Percentiles rank a stretch among this genome's conserved stretches.
phyloP scores from a whole-genome alignment of 129 eudicot species.

The Lonicera japonica region DNA sequence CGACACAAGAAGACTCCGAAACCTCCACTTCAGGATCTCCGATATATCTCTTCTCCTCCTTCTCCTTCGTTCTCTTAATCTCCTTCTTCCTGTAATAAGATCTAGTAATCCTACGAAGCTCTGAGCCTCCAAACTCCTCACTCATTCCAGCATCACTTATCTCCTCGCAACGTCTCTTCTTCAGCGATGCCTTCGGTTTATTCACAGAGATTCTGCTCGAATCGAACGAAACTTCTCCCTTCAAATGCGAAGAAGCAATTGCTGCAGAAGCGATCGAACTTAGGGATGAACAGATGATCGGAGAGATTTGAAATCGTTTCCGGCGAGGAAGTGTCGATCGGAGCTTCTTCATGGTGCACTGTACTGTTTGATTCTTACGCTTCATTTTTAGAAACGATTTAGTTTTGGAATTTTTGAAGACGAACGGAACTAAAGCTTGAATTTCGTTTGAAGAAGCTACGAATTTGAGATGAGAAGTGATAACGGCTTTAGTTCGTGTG shows the following conservation, averaged over 20 bases:
- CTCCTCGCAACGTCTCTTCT: conserved; percentile 33
- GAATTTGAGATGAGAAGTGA: conserved; percentile 4
- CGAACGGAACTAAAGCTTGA: neutral
- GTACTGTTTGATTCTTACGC: conserved; percentile 18
- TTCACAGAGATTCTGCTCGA: conserved; percentile 45
- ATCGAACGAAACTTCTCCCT: conserved; percentile 43
- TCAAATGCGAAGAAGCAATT: conserved; percentile 15
- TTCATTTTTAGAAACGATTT: conserved; percentile 15
- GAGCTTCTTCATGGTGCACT: conserved; percentile 42
- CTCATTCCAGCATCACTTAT: conserved; percentile 1
- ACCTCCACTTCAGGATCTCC: conserved; percentile 17
- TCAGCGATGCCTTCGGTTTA: conserved; percentile 19
- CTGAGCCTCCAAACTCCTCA: conserved; percentile 12
- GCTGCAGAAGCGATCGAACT: neutral
- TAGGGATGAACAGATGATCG: conserved; percentile 22
- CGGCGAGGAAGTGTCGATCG: conserved; percentile 76
- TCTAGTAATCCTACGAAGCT: conserved; percentile 51
- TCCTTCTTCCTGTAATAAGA: conserved; percentile 34
- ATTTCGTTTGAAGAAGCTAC: conserved; percentile 1
- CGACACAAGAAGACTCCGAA: conserved; percentile 73
- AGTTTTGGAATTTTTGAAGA: neutral
- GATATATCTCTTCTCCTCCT: neutral
- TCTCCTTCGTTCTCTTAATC: conserved; percentile 17
- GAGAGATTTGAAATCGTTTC: conserved; percentile 45
- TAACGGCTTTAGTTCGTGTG: conserved; percentile 2